Percentiles rank a stretch among this genome's conserved stretches.
These are phyloP conservation scores for Melaleuca alternifolia DNA, from an alignment of 345 rosid species.

Conservation along the genomic window DNA sequence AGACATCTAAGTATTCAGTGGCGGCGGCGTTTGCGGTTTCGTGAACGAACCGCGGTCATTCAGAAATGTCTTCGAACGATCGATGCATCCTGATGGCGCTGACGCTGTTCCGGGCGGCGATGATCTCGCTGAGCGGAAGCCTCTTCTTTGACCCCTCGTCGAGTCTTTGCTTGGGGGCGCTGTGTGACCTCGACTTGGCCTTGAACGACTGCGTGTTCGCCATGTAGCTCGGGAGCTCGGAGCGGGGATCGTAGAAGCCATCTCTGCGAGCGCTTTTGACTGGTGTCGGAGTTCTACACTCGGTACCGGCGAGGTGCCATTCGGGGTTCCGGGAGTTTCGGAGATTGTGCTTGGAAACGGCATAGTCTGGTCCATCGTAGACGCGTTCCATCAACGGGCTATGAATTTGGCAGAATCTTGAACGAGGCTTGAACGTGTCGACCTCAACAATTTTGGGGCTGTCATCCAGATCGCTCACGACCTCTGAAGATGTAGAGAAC, in stretches of 20 bases:
- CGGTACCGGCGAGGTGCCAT: neutral
- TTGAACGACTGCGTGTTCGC: constrained; percentile 65
- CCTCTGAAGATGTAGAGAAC: constrained; percentile 7
- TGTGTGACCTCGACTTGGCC: constrained; percentile 62
- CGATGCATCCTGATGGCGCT: constrained; percentile 33
- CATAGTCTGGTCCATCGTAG: constrained; percentile 19
- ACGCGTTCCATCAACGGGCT: constrained; percentile 21
- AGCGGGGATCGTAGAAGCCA: constrained; percentile 20
- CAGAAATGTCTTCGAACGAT: constrained; percentile 8
- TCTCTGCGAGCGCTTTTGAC: constrained; percentile 39
- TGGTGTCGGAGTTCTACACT: constrained; percentile 15
- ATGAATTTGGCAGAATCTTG: constrained; percentile 27
- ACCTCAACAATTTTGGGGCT: constrained; percentile 49
- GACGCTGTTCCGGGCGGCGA: constrained; percentile 49
- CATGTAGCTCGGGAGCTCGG: constrained; percentile 64
- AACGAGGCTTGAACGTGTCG: constrained; percentile 38
- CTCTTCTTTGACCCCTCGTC: constrained; percentile 38
- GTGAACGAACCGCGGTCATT: neutral
- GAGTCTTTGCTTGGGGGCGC: constrained; percentile 65
- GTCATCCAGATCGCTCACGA: constrained; percentile 16
- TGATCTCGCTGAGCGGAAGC: constrained; percentile 46
- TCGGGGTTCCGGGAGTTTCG: constrained; percentile 20
- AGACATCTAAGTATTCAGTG: neutral
- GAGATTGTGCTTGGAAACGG: constrained; percentile 27
- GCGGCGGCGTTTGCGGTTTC: neutral